phyloP scores from a whole-genome alignment of 805 yeast genomes.

The Kodamaea leandrae region DNA sequence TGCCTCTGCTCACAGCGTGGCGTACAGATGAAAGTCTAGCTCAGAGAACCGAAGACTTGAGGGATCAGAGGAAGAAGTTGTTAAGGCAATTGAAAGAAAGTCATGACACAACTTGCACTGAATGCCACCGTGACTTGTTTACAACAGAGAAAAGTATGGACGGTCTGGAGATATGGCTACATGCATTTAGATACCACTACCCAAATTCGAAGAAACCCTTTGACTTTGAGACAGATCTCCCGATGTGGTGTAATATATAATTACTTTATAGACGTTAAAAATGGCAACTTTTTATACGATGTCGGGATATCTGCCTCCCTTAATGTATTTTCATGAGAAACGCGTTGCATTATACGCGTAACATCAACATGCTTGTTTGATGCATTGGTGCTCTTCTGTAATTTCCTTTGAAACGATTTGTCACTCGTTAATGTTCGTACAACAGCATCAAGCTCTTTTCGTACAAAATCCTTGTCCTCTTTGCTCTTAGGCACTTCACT shows the following conservation, averaged over 20 bases:
- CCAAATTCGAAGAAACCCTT: slow-evolving; percentile 24
- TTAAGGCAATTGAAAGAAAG: slow-evolving; percentile 28
- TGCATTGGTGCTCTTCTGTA: background rate
- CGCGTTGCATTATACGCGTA: background rate
- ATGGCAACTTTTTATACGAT: slow-evolving; percentile 23
- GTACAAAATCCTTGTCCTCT: background rate
- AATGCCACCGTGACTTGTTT: slow-evolving; percentile 34
- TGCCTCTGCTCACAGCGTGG: slow-evolving; percentile 15
- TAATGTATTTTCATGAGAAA: slow-evolving; percentile 10
- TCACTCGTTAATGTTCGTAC: slow-evolving; percentile 10
- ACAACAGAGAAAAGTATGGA: slow-evolving; percentile 26
- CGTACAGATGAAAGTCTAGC: slow-evolving; percentile 11
- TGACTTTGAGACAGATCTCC: slow-evolving; percentile 42
- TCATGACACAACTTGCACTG: slow-evolving; percentile 24
- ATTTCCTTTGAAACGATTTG: background rate
- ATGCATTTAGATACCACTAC: slow-evolving; percentile 40
- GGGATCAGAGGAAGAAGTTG: slow-evolving; percentile 21
- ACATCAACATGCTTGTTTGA: slow-evolving; percentile 6
- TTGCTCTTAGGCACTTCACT: slow-evolving; percentile 20
- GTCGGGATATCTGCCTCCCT: slow-evolving; percentile 16
- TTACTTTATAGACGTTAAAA: slow-evolving; percentile 4
- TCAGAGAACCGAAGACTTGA: slow-evolving; percentile 19
- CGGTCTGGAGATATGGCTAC: slow-evolving; percentile 43
- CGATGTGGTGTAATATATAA: slow-evolving; percentile 28
- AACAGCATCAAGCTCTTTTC: slow-evolving; percentile 11